These are phyloP conservation scores for Leishmania amazonensis DNA, from an alignment of 208 protist genomes.

Conservation along the genomic window DNA sequence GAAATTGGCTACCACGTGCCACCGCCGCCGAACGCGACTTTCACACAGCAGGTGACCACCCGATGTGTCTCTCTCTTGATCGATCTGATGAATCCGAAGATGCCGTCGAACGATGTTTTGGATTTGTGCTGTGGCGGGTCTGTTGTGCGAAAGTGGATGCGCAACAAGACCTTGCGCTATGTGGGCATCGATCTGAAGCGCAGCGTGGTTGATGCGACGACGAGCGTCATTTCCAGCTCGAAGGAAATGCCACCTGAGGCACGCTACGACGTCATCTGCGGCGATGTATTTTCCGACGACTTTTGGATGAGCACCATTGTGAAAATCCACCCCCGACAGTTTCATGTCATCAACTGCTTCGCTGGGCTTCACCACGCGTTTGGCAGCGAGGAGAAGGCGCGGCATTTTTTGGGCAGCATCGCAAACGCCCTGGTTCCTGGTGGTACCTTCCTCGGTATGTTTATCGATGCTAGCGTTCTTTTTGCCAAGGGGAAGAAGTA, in stretches of 20 bases:
- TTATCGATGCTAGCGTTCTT: slow-evolving; percentile 66
- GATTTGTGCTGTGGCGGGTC: slow-evolving; percentile 85
- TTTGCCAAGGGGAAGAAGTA: slow-evolving; percentile 64
- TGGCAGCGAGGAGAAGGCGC: slow-evolving; percentile 54
- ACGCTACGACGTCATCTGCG: slow-evolving; percentile 74
- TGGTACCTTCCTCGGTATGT: slow-evolving; percentile 75
- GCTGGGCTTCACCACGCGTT: slow-evolving; percentile 80
- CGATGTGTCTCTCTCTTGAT: slow-evolving; percentile 77
- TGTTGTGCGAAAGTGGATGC: slow-evolving; percentile 86
- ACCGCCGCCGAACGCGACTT: slow-evolving; percentile 71
- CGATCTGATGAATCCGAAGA: slow-evolving; percentile 71
- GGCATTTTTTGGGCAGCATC: slow-evolving; percentile 72
- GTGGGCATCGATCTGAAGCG: slow-evolving; percentile 78
- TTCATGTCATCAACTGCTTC: slow-evolving; percentile 84
- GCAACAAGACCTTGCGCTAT: slow-evolving; percentile 74
- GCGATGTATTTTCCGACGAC: slow-evolving; percentile 75
- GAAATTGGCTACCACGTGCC: slow-evolving; percentile 79
- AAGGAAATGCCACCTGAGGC: slow-evolving; percentile 42
- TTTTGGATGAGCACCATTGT: slow-evolving; percentile 78
- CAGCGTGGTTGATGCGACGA: slow-evolving; percentile 56
- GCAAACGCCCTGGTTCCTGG: slow-evolving; percentile 83
- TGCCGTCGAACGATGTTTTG: slow-evolving; percentile 80
- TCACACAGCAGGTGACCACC: slow-evolving; percentile 74
- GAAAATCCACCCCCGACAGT: slow-evolving; percentile 80
- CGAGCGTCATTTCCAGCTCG: slow-evolving; percentile 41